A percentile compares a stretch with the other conserved stretches of the same genome.
phyloP scores from a whole-genome alignment of 2,329 filamentous ascomycete species.

The Ophiosphaerella narmari region DNA sequence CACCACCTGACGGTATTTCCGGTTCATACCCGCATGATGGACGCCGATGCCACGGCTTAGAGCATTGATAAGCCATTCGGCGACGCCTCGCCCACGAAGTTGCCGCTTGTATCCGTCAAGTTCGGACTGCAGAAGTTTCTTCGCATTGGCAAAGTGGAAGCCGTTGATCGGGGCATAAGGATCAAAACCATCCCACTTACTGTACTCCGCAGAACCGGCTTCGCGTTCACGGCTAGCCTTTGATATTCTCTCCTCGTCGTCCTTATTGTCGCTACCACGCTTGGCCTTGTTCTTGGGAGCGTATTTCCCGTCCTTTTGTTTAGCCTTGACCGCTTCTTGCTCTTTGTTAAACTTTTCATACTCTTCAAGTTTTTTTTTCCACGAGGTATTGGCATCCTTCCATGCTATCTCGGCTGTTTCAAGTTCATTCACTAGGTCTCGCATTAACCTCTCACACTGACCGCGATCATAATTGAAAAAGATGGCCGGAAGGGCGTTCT shows the following conservation, averaged over 20 bases:
- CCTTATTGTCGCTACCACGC: slow-evolving; percentile 50
- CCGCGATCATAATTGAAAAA: slow-evolving; percentile 76
- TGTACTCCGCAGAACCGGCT: slow-evolving; percentile 59
- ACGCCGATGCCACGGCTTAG: slow-evolving; percentile 74
- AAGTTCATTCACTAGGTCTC: slow-evolving; percentile 58
- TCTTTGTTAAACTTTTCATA: slow-evolving; percentile 55
- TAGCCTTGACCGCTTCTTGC: slow-evolving; percentile 6
- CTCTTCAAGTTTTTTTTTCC: slow-evolving; percentile 63
- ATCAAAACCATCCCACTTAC: slow-evolving; percentile 67
- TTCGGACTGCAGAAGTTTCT: slow-evolving; percentile 62
- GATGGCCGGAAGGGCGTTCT: slow-evolving; percentile 72
- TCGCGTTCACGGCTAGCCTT: slow-evolving; percentile 64
- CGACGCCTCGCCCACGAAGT: slow-evolving; percentile 57
- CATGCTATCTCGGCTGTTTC: slow-evolving; percentile 59
- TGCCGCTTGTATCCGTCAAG: slow-evolving; percentile 60
- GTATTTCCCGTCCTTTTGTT: slow-evolving; percentile 3
- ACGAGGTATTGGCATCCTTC: slow-evolving; percentile 62
- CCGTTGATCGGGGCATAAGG: slow-evolving; percentile 65
- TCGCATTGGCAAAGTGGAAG: slow-evolving; percentile 71
- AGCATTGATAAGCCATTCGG: slow-evolving; percentile 61
- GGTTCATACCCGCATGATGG: slow-evolving; percentile 82
- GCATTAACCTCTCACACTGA: slow-evolving; percentile 65
- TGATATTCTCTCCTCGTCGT: slow-evolving; percentile 52
- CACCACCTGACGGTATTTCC: slow-evolving; percentile 72
- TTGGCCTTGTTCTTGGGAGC: slow-evolving; percentile 52